Evolutionary conservation across 768 basidiomycete species (phyloP).

Genomic region (Kwoniella pini): DNA sequence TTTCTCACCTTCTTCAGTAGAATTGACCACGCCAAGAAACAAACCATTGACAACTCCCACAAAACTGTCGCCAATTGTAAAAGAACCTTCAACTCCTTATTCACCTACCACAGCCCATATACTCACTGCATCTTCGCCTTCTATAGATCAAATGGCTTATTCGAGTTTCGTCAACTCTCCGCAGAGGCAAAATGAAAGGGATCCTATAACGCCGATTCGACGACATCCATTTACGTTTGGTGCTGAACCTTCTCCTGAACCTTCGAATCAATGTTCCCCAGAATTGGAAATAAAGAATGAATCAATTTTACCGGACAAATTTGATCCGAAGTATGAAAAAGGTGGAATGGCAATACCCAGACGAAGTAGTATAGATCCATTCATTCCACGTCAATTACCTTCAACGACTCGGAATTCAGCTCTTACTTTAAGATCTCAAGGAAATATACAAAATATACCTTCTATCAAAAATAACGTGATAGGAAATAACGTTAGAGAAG

Average conservation of each 20-base stretch:
- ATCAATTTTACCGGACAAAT: not conserved
- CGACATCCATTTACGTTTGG: slow-evolving; percentile 21
- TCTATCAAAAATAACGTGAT: not conserved
- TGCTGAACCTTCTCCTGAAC: slow-evolving; percentile 15
- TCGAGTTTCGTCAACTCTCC: slow-evolving; percentile 5
- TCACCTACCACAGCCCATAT: slow-evolving; percentile 38
- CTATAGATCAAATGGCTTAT: slow-evolving; percentile 7
- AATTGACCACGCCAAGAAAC: not conserved
- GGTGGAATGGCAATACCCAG: not conserved
- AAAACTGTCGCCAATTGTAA: not conserved
- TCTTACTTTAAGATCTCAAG: not conserved
- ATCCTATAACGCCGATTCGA: slow-evolving; percentile 5
- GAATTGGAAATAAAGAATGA: not conserved
- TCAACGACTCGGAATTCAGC: not conserved
- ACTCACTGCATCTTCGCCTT: slow-evolving; percentile 21
- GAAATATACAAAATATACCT: not conserved
- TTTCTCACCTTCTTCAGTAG: slow-evolving; percentile 1
- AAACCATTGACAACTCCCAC: slow-evolving; percentile 7
- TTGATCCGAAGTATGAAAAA: not conserved
- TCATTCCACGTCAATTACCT: slow-evolving; percentile 5
- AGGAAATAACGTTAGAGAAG: not conserved
- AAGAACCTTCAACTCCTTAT: slow-evolving; percentile 17
- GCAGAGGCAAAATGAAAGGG: not conserved
- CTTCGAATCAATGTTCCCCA: not conserved
- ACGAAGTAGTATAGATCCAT: not conserved